Conservation (phyloP, 805 yeast species). For the Metschnikowia similis region DNA sequence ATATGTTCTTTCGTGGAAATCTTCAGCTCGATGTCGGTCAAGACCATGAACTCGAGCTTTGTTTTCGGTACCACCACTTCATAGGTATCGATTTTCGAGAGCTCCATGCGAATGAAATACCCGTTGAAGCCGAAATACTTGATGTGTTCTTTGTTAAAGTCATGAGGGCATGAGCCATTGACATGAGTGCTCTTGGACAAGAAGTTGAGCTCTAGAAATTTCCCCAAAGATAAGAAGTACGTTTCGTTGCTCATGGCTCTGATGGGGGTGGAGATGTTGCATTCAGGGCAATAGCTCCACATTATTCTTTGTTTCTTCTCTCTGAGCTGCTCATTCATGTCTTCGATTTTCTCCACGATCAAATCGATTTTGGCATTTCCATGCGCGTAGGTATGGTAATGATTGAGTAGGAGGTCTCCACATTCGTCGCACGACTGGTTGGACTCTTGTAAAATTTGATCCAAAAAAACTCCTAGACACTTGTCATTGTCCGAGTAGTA, state of each 20-base stretch:
- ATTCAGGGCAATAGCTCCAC: conserved; percentile 88
- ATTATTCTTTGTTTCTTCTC: conserved; percentile 59
- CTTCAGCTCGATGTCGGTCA: conserved; percentile 64
- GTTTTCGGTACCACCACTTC: conserved; percentile 77
- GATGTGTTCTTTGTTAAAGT: conserved; percentile 74
- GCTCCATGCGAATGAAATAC: conserved; percentile 73
- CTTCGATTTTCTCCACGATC: conserved; percentile 51
- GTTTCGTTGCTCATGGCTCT: conserved; percentile 80
- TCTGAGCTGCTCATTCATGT: conserved; percentile 18
- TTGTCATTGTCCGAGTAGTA: conserved; percentile 89
- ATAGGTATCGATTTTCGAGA: conserved; percentile 67
- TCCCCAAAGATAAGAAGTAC: conserved; percentile 90
- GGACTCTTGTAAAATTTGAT: conserved; percentile 69
- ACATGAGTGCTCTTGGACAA: conserved; percentile 46
- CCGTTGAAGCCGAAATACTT: conserved; percentile 82
- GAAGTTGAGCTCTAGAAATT: conserved; percentile 80
- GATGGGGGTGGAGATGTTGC: conserved; percentile 72
- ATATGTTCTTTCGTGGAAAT: conserved; percentile 56
- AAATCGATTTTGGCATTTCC: conserved; percentile 81
- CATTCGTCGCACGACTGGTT: conserved; percentile 73
- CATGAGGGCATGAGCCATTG: conserved; percentile 65
- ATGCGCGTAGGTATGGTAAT: conserved; percentile 83
- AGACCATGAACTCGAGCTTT: conserved; percentile 66
- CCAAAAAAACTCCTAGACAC: conserved; percentile 84
- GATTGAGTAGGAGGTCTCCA: conserved; percentile 64